Evolutionary conservation across 1,139 yeast genomes (phyloP), one percentile per base, ranked within the genome.

Genomic region (Lodderomyces parapsilosis): DNA sequence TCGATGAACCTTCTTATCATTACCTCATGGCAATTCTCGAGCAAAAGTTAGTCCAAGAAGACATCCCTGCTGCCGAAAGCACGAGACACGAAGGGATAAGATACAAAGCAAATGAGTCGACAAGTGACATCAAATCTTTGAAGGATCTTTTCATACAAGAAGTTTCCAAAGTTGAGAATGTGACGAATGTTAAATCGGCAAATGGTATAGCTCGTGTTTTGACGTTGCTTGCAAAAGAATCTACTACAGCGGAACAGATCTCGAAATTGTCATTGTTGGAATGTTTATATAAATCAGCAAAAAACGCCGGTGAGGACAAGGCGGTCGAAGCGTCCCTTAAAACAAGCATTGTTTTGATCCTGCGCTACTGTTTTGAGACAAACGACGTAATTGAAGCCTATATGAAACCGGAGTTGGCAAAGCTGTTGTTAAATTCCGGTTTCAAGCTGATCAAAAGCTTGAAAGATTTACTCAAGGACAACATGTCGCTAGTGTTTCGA

Each of bases 351-450:
- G 62, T 57, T 1, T 66, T 80, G 19, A 66, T 89, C 23, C 62
- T 84, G 4, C 75, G 96, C 55, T 73, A 86, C 42, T 80, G 90
- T 45, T 81, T 83, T 56, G 98, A 91, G 58, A 76, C 81, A 1
- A 62, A 66, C 0, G 74, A 71, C 0, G 65, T 79, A 13, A 65
- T 89, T 14, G 66, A 70, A 22, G 65, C 66, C 15, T 65, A 77
- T 36, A 78, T 88, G 59, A 57, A 63, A 17, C 60, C 75, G 46
- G 83, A 81, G 43, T 53, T 84, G 13, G 55, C 66, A 6, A 66
- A 65, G 25, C 58, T 65, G 23, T 71, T 74, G 38, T n/a, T n/a
- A n/a, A 28, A 18, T n/a, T 62, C 49, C 17, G 38, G 55, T 13
- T 40, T 53, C 8, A 55, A 60, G 28, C 51, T 52, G 17, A 58